These are phyloP conservation scores for Phytophthora capsici DNA, from an alignment of 352 stramenopile species.

Conservation along the genomic window DNA sequence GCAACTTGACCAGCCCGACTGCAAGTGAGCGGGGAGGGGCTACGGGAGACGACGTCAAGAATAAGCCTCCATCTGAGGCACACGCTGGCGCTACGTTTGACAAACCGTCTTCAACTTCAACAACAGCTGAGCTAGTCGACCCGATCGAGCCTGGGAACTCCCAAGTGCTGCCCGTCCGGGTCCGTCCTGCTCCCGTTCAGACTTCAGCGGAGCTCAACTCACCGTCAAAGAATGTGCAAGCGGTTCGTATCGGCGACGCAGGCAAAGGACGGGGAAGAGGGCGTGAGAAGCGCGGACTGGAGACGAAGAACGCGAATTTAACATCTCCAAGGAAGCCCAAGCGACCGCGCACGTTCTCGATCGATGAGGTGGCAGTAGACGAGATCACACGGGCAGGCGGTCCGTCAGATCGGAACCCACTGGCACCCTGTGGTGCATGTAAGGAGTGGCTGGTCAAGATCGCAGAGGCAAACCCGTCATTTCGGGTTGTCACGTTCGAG, in stretches of 20 bases:
- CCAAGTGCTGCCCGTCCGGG: constrained; percentile 21
- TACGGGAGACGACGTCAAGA: constrained; percentile 16
- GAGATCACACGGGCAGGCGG: constrained; percentile 39
- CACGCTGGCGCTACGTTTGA: constrained; percentile 21
- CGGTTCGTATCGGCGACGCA: background rate
- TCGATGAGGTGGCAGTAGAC: constrained; percentile 72
- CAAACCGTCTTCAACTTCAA: constrained; percentile 39
- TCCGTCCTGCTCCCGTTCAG: constrained; percentile 21
- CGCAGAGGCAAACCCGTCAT: constrained; percentile 96
- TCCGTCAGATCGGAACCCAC: constrained; percentile 92
- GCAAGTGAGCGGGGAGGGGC: constrained; percentile 6
- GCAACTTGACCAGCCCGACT: constrained; percentile 17
- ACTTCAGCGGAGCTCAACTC: constrained; percentile 3
- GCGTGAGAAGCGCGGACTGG: constrained; percentile 30
- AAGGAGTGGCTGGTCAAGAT: constrained; percentile 99
- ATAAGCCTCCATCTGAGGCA: constrained; percentile 20
- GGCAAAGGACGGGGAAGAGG: constrained; percentile 10
- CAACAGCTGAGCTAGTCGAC: constrained; percentile 12
- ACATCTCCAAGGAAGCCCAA: constrained; percentile 72
- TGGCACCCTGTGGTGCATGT: constrained; percentile 97
- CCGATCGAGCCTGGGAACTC: constrained; percentile 1
- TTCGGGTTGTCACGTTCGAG: constrained; percentile 97
- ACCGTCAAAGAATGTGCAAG: background rate
- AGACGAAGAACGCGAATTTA: constrained; percentile 40
- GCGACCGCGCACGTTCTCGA: constrained; percentile 82